Percentiles rank a stretch among this genome's conserved stretches.
phyloP scores from a whole-genome alignment of 2,329 filamentous ascomycete species.

The Alternaria sp. region DNA sequence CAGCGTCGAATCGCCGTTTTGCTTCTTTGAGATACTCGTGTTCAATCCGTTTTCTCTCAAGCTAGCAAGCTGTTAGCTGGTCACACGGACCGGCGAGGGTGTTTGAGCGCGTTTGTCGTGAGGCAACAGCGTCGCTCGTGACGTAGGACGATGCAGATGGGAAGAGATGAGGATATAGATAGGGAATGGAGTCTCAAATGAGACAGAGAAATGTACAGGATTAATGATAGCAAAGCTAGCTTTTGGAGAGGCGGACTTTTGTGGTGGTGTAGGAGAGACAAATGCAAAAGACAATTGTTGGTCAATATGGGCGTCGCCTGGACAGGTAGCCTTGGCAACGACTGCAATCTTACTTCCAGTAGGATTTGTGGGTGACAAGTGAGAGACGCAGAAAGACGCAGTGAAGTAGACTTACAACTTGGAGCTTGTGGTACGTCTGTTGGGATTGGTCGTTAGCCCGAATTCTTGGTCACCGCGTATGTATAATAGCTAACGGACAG shows the following conservation, averaged over 20 bases:
- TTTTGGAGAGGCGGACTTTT: slow-evolving; percentile 9
- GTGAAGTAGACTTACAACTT: slow-evolving; percentile 68
- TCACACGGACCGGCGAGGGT: slow-evolving; percentile 22
- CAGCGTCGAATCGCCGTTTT: slow-evolving; percentile 85
- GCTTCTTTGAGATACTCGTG: slow-evolving; percentile 91
- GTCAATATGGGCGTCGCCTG: slow-evolving; percentile 6
- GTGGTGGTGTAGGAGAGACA: slow-evolving; percentile 7
- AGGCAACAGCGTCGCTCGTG: slow-evolving; percentile 21
- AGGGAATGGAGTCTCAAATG: slow-evolving; percentile 15
- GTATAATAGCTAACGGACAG: slow-evolving; percentile 4
- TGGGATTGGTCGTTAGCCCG: slow-evolving; percentile 34
- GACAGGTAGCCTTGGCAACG: slow-evolving; percentile 13
- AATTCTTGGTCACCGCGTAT: slow-evolving; percentile 29
- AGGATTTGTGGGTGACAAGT: slow-evolving; percentile 7
- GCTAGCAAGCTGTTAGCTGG: slow-evolving; percentile 59
- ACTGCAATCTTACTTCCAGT: slow-evolving; percentile 18
- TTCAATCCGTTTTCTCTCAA: slow-evolving; percentile 92
- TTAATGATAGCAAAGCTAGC: slow-evolving; percentile 19
- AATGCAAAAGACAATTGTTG: slow-evolving; percentile 10
- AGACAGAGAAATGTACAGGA: slow-evolving; percentile 26
- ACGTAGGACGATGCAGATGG: slow-evolving; percentile 17
- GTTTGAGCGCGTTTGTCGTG: slow-evolving; percentile 14
- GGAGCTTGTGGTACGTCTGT: slow-evolving; percentile 73
- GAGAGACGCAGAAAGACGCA: slow-evolving; percentile 17
- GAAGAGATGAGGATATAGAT: slow-evolving; percentile 14